phyloP scores from a whole-genome alignment of 1,139 yeast species.

The Entelexis paramagnoliae region DNA sequence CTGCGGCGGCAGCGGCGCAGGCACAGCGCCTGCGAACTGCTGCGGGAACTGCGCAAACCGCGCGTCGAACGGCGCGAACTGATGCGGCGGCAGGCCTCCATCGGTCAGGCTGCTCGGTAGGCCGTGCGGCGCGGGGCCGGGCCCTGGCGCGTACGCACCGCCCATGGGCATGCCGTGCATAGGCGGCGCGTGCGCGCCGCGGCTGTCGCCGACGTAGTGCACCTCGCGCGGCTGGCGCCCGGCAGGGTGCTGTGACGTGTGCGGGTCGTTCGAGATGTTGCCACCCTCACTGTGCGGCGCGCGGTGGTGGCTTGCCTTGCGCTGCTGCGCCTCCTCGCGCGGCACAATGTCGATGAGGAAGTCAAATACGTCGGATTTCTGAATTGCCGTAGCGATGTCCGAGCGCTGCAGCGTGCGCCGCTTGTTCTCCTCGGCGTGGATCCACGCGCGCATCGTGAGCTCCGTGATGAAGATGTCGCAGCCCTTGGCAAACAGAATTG shows the following conservation, averaged over 20 bases:
- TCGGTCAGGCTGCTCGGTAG: background rate
- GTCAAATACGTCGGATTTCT: constrained; percentile 94
- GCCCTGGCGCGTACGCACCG: background rate
- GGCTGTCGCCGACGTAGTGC: constrained; percentile 7
- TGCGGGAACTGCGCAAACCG: background rate
- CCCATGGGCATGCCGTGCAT: constrained; percentile 1
- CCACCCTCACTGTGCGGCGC: background rate
- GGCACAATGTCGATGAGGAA: constrained; percentile 93
- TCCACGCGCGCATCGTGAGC: constrained; percentile 97
- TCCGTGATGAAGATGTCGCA: constrained; percentile 96
- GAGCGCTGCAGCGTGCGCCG: constrained; percentile 86
- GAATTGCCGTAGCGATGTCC: constrained; percentile 91
- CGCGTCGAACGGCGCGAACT: background rate
- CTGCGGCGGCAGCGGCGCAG: background rate
- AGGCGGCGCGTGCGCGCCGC: background rate
- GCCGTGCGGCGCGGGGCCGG: background rate
- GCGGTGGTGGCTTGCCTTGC: constrained; percentile 9
- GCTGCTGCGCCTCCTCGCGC: constrained; percentile 37
- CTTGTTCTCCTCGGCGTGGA: constrained; percentile 92
- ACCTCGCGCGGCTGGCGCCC: constrained; percentile 2
- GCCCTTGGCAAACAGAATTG: constrained; percentile 91
- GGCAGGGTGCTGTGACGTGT: background rate
- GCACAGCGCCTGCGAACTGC: background rate
- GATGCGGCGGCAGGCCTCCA: background rate
- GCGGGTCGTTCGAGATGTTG: constrained; percentile 4